Evolutionary conservation across 495 filamentous ascomycete species (phyloP).

Genomic region (Coniosporium apollinis): DNA sequence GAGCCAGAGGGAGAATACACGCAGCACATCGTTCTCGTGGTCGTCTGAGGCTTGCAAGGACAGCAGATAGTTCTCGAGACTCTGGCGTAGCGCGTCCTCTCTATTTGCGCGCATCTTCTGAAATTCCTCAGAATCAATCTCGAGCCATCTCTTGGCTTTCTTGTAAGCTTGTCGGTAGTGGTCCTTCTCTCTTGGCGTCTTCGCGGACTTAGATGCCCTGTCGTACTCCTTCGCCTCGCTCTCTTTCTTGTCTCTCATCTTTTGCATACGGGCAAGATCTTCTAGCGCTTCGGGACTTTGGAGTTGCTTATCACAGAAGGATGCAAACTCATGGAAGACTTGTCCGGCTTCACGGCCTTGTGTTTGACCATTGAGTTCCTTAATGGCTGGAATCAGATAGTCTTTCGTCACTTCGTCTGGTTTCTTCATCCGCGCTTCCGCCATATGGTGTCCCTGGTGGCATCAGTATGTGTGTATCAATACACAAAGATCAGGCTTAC

Average conservation of each 20-base stretch:
- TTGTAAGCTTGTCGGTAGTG: conserved; percentile 28
- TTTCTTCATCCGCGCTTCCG: conserved; percentile 83
- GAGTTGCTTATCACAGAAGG: conserved; percentile 86
- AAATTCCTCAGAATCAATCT: conserved; percentile 74
- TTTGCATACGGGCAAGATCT: conserved; percentile 67
- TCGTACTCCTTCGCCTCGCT: conserved; percentile 55
- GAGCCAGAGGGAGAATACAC: conserved; percentile 93
- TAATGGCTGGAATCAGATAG: conserved; percentile 68
- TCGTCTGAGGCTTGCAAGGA: conserved; percentile 68
- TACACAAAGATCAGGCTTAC: conserved; percentile 28
- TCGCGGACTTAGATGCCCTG: conserved; percentile 33
- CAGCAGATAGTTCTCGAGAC: conserved; percentile 88
- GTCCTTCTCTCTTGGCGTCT: conserved; percentile 30
- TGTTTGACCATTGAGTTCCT: conserved; percentile 51
- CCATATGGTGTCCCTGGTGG: conserved; percentile 58
- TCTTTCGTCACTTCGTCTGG: conserved; percentile 74
- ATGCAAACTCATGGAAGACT: conserved; percentile 87
- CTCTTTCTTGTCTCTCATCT: conserved; percentile 63
- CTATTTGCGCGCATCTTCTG: conserved; percentile 56
- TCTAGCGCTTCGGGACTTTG: conserved; percentile 69
- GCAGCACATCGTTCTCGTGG: conserved; percentile 74
- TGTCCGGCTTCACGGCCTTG: conserved; percentile 62
- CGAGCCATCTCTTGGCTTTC: conserved; percentile 77
- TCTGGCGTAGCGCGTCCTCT: conserved; percentile 65
- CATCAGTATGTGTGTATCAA: conserved; percentile 3